Base-by-base conservation (phyloP, 2,329 filamentous ascomycete species). In the Lojkania enalia region DNA sequence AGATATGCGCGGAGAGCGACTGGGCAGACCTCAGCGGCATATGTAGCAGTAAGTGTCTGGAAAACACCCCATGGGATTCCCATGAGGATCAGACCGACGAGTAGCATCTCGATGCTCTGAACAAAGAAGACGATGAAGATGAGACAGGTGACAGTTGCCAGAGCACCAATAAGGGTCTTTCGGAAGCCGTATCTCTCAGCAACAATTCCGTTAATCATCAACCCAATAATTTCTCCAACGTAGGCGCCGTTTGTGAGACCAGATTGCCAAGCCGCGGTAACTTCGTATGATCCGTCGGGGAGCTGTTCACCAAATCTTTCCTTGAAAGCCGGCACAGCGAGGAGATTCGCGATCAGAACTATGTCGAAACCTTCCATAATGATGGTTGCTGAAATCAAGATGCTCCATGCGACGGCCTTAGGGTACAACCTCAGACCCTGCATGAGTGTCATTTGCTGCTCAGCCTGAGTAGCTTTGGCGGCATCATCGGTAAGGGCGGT, bases 321-420 rank as follows among this genome's bases (percentile, higher is more conserved):
- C 49, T 76, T 71, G 67, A 77, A 77, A 7, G 69, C 65, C 4
- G 70, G 71, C 13, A 74, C 73, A 20, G 66, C 74, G 51, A 82
- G 89, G 58, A 94, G 87, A 68, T 90, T 90, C 73, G 85, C 88
- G 64, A 92, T 84, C 48, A 95, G 75, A 58, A 82, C 84, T 48
- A 92, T 79, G 67, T 95, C 89, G 73, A 90, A 95, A 5, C 88
- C 90, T 69, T 95, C 90, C 90, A 96, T 96, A 59, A 83, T 84
- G 64, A 95, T 94, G 66, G 86, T 89, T 0, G 87, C 90, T 11
- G 87, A 92, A 67, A 96, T 90, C 47, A 95, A 75, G 39, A 95
- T 64, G 59, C 85, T 89, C 88, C 89, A 96, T 12, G 74, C 79
- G 44, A 95, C 85, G 29, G 90, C 90, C 74, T 95, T 92, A 50